Evolutionary conservation across 2,329 filamentous ascomycete species (phyloP).

Genomic region (Xylariaceae sp.): DNA sequence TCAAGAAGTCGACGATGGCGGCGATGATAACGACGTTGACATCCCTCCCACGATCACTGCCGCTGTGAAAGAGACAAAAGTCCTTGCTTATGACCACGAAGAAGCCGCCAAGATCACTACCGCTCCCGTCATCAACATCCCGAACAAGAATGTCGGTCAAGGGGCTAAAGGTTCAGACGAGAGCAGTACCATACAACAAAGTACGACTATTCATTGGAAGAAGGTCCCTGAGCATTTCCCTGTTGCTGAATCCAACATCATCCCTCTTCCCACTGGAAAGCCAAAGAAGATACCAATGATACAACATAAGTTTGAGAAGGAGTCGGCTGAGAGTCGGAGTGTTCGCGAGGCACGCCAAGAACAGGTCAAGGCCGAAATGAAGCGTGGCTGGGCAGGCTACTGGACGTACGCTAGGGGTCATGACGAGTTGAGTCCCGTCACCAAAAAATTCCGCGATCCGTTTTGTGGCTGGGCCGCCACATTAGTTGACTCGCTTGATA

Average conservation of each 20-base stretch:
- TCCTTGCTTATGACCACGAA: slow-evolving; percentile 36
- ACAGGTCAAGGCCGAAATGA: slow-evolving; percentile 74
- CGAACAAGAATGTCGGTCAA: slow-evolving; percentile 38
- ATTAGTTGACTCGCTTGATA: slow-evolving; percentile 70
- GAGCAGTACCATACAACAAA: slow-evolving; percentile 29
- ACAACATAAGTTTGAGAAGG: slow-evolving; percentile 74
- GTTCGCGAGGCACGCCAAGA: slow-evolving; percentile 68
- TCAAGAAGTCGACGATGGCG: slow-evolving; percentile 19
- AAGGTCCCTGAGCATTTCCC: slow-evolving; percentile 80
- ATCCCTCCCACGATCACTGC: slow-evolving; percentile 23
- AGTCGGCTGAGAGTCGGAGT: slow-evolving; percentile 63
- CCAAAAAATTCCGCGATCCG: slow-evolving; percentile 71
- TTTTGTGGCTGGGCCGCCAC: slow-evolving; percentile 82
- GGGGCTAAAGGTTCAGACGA: slow-evolving; percentile 36
- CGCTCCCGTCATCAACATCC: slow-evolving; percentile 36
- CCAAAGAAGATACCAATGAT: slow-evolving; percentile 76
- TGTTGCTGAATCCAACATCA: slow-evolving; percentile 71
- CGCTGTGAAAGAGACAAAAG: slow-evolving; percentile 20
- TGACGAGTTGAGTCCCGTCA: slow-evolving; percentile 82
- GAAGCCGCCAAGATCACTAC: slow-evolving; percentile 34
- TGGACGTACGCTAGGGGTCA: slow-evolving; percentile 80
- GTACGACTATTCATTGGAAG: slow-evolving; percentile 68
- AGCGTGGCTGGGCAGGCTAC: slow-evolving; percentile 83
- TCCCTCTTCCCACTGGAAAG: slow-evolving; percentile 74
- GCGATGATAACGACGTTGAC: slow-evolving; percentile 24